Evolutionary conservation across 345 rosid species (phyloP).

Genomic region (Moringa oleifera): DNA sequence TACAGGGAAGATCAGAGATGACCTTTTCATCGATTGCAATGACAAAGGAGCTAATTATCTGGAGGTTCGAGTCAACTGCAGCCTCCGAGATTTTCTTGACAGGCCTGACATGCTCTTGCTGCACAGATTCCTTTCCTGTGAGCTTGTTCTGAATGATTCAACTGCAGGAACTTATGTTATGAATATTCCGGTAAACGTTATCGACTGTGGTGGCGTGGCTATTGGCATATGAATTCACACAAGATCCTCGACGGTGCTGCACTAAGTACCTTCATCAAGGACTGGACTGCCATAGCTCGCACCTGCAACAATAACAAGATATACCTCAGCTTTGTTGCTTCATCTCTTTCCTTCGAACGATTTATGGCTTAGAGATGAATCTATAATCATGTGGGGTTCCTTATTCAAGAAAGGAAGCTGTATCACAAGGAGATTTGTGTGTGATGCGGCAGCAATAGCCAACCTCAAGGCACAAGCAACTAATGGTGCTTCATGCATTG

Average conservation of each 20-base stretch:
- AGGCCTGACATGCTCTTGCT: slow-evolving; percentile 20
- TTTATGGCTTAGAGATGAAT: slow-evolving; percentile 26
- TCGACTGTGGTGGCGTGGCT: slow-evolving; percentile 34
- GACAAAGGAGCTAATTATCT: slow-evolving; percentile 26
- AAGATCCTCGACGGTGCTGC: slow-evolving; percentile 31
- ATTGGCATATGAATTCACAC: slow-evolving; percentile 37
- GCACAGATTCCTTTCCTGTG: slow-evolving; percentile 25
- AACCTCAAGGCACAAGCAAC: no score
- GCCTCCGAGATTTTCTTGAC: slow-evolving; percentile 16
- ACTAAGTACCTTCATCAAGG: slow-evolving; percentile 24
- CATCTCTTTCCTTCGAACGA: slow-evolving; percentile 14
- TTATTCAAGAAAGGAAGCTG: slow-evolving; percentile 28
- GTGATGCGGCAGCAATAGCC: slow-evolving; percentile 21
- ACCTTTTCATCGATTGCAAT: slow-evolving; percentile 24
- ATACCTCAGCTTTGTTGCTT: slow-evolving; percentile 24
- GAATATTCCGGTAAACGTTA: slow-evolving; percentile 34
- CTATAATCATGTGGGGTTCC: slow-evolving; percentile 25
- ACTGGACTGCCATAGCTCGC: slow-evolving; percentile 22
- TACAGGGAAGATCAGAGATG: slow-evolving; percentile 28
- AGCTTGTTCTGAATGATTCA: slow-evolving; percentile 11
- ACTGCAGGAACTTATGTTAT: slow-evolving; percentile 19
- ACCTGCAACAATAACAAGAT: slow-evolving; percentile 1
- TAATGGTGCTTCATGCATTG: no score
- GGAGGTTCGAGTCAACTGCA: slow-evolving; percentile 19
- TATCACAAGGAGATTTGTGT: slow-evolving; percentile 32